Evolutionary conservation across 768 basidiomycete species (phyloP), one percentile per base, ranked within the genome.

Genomic region (Tricholomella constricta): DNA sequence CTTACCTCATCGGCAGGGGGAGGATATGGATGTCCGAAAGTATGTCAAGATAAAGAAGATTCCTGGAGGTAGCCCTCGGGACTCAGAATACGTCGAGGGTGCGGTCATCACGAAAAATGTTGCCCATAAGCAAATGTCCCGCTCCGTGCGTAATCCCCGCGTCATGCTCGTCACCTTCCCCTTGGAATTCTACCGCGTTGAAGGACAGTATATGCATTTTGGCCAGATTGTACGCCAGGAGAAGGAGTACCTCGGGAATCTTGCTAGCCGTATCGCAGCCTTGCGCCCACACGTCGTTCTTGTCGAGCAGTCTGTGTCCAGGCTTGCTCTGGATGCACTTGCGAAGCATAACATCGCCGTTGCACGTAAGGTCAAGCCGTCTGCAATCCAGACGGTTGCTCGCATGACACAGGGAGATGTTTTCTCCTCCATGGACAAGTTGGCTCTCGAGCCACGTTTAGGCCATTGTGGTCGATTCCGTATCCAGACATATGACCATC

Each of bases 11-110:
- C 81, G 86, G 5, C 86, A 91, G 65, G 93, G 93, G 2, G 91
- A 94, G 61, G 90, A 92, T 57, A 94, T 98, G 85, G 97, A 98
- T 68, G 88, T 97, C 20, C 79, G 96, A 27, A 83, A 88, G 34
- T 97, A 96, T 61, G 94, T 98, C 42, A 98, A 98, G 73, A 95
- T 98, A 71, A 98, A 99, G 77, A 96, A 96, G 71, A 89, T 98
- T 14, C 96, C 97, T 0, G 97, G 97, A 20, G 97, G 97, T 4
- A 76, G 82, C 32, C 94, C 96, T 17, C 81, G 77, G 23, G 93
- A 99, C 68, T 97, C 94, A 4, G 97, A 99, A 74, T 98, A 94
- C 66, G 92, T 99, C 40, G 90, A 94, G 49, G 97, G 97, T 11
- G 91, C 89, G 4, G 94, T 98, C 51, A 97, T 98, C 63, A 95